phyloP scores from a whole-genome alignment of 2,329 filamentous ascomycete species.

The Colletotrichum theobromicola region DNA sequence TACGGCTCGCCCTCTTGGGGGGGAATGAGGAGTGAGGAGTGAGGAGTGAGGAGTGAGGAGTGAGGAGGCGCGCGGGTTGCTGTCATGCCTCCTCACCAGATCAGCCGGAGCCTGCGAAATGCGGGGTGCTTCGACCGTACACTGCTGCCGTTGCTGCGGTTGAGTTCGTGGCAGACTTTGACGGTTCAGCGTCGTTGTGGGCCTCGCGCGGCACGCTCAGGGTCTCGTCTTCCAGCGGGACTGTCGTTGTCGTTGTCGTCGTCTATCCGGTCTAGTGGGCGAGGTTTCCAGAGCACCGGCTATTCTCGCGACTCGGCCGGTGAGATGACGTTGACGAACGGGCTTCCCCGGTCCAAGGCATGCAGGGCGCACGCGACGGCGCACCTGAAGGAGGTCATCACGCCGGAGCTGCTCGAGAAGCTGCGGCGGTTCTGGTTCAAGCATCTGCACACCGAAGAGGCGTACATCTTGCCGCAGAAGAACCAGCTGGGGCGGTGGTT shows the following conservation, averaged over 20 bases:
- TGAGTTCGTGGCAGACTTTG: background rate
- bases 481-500: constrained; percentile 38
- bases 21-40: background rate
- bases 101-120: constrained; percentile 3
- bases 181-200: background rate
- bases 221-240: background rate
- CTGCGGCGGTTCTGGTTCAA: constrained; percentile 44
- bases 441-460: constrained; percentile 31
- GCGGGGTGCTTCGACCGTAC: constrained; percentile 8
- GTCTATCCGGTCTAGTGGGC: background rate
- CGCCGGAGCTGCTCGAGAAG: constrained; percentile 30
- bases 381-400: constrained; percentile 27
- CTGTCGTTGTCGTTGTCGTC: too few relatives aligned
- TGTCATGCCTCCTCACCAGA: constrained; percentile 9
- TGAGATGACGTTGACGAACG: background rate
- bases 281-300: background rate
- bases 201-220: background rate
- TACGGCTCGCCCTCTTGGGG: background rate
- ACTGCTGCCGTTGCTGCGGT: background rate
- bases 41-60: background rate
- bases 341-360: constrained; percentile 13
- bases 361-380: constrained; percentile 9
- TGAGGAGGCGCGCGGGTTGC: background rate
- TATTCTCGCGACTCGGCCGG: background rate
- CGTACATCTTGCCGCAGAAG: constrained; percentile 28